Evolutionary conservation across 768 basidiomycete species (phyloP), one percentile per base, ranked within the genome.

Genomic region (Leucocoprinus birnbaumii): DNA sequence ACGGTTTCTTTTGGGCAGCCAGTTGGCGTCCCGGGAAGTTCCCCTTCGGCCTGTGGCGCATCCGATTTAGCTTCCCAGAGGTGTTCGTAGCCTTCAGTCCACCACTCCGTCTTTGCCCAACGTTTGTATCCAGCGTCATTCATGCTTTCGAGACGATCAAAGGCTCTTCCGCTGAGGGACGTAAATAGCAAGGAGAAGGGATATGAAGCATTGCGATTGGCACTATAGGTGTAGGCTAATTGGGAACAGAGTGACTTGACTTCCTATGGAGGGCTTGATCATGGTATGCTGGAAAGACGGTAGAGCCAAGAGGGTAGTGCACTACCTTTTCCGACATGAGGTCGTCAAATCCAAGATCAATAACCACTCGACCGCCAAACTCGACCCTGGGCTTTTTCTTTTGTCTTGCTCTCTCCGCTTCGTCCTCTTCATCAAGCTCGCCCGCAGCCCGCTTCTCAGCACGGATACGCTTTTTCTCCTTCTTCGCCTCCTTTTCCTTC

Each of bases 341-440:
- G 42, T 94, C 83, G 66, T 98, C 95, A 67, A 97, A 98, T 8
- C 86, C 92, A 16, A 98, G 77, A 72, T 99, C 97, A 18, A 98
- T 68, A 31, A 92, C 82, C 2, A 94, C 78, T 56, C 77, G 79
- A 19, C 88, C 91, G 5, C 81, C 77, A 60, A 83, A 86, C 45
- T 71, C 61, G 40, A 75, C 57, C 55, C 66, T 72, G 25, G 66
- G 67, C 65, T 68, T 74, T 75, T 74, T 80, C 60, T 65, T 71
- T 60, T 62, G 69, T 59, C 69, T 69, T 34, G 65, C 70, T 57
- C 64, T 72, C 45, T 71, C 66, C 44, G 69, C 68, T 21, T 72
- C 71, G n/a, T 75, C 72, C 0, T 68, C 72, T 35, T 77, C 78
- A 46, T 79, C 76, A 48, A 82, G 71, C 62, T 86, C 87, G n/a